Evolutionary conservation across 352 stramenopile genomes (phyloP).

Genomic region (Globisporangium cederbergense): DNA sequence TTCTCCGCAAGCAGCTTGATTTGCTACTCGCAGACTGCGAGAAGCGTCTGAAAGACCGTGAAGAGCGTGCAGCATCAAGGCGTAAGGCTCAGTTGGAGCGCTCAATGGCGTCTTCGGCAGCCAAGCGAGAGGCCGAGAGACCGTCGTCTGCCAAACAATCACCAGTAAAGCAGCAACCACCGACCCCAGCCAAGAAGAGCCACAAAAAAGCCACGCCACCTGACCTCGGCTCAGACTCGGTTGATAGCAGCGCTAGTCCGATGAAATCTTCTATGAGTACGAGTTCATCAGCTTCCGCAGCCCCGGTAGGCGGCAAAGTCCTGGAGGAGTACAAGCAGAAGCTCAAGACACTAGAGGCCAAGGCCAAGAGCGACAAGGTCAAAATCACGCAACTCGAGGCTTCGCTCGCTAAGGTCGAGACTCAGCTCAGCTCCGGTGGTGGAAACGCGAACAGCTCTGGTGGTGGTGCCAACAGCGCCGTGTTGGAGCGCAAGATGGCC

Average conservation of each 20-base stretch:
- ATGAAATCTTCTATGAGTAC: not conserved
- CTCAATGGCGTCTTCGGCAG: conserved; percentile 1
- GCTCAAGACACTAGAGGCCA: conserved; percentile 62
- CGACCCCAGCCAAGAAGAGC: not conserved
- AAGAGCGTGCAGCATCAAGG: conserved; percentile 22
- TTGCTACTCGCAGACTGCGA: conserved; percentile 41
- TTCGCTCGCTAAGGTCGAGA: conserved; percentile 52
- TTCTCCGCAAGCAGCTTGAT: conserved; percentile 65
- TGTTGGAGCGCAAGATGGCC: conserved; percentile 54
- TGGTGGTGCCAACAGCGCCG: conserved; percentile 18
- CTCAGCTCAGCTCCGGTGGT: conserved; percentile 20
- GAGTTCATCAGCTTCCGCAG: not conserved
- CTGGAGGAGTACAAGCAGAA: conserved; percentile 72
- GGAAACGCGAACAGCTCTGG: conserved; percentile 8
- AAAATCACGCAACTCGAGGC: conserved; percentile 79
- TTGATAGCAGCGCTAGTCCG: conserved; percentile 5
- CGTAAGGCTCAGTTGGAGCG: conserved; percentile 17
- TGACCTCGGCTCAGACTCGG: conserved; percentile 15
- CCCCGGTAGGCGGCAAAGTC: conserved; percentile 22
- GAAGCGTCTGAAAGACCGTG: conserved; percentile 25
- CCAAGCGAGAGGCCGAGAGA: not conserved
- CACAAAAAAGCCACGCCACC: conserved; percentile 18
- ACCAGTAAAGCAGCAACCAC: not conserved
- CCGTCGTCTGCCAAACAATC: not conserved
- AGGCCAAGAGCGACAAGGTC: conserved; percentile 61